Evolutionary conservation across 805 yeast genomes (phyloP), one percentile per base, ranked within the genome.

Genomic region (Lipomyces kockii): DNA sequence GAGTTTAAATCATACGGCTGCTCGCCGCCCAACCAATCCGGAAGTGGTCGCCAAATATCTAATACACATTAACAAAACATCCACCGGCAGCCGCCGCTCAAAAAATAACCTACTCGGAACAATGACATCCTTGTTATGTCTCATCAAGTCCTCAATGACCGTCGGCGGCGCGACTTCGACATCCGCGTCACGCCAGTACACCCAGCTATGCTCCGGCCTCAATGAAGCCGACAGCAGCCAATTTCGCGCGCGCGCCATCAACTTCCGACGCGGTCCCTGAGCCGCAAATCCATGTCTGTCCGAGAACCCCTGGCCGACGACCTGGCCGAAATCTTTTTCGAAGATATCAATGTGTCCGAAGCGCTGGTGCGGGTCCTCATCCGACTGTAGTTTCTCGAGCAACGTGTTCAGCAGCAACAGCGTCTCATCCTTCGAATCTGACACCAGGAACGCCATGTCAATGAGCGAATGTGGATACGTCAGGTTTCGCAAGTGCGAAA

Each of bases 141-240:
- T 90, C 97, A 94, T 94, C 73, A 93, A 82, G 78, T 93, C 98
- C 79, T 93, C 97, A 68, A 93, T 78, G 65, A 93, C 86, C 0
- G 97, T 88, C 1, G 88, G 83, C 2, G 97, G 96, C 32, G 89
- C 87, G 0, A 93, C 87, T 77, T 93, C 97, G 22, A 93, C 97
- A 78, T 93, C 98, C n/a, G 94, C 97, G 80, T 93, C 98, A 79
- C 98, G 84, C 98, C 98, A 93, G 78, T 93, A 92, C 7, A 93
- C 97, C 89, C 93, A 92, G 8, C 96, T 87, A 76, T 93, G 98
- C 78, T 94, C 88, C 0, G 98, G 98, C 77, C 88, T 89, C 56
- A 93, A 78, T 1, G 97, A 95, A 5, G 89, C 92, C 0, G 94
- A 82, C 75, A 92, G 86, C 53, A 94, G 81, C 98, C 98, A 93